Evolutionary conservation across 371 early-diverging fungal genomes (phyloP).

Genomic region (Rhizopus arrhizus): DNA sequence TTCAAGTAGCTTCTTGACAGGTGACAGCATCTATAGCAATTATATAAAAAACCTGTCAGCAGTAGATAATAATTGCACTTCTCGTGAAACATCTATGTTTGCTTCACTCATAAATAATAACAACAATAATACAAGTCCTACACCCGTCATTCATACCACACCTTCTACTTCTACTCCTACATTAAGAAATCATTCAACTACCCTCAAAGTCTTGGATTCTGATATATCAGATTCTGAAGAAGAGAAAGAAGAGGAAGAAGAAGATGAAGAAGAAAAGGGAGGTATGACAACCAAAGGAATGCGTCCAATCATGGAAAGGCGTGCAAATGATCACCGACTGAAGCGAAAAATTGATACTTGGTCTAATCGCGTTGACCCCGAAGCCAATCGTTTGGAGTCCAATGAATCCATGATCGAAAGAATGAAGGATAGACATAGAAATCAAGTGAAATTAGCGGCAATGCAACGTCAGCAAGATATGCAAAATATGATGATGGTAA

Average conservation of each 20-base stretch:
- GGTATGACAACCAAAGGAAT: constrained; percentile 33
- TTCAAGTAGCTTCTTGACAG: constrained; percentile 16
- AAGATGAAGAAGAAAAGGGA: constrained; percentile 19
- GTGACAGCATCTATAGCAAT: constrained; percentile 44
- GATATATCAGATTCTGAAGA: constrained; percentile 41
- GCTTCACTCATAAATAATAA: constrained; percentile 25
- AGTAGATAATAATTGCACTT: constrained; percentile 1
- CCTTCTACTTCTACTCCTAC: constrained; percentile 5
- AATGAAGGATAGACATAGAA: constrained; percentile 49
- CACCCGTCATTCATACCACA: neutral
- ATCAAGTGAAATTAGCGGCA: constrained; percentile 43
- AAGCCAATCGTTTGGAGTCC: constrained; percentile 31
- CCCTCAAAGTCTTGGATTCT: constrained; percentile 43
- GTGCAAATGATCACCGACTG: constrained; percentile 39
- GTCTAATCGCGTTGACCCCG: constrained; percentile 40
- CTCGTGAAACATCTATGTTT: constrained; percentile 37
- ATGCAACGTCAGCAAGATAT: constrained; percentile 41
- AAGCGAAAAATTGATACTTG: constrained; percentile 46
- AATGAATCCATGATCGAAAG: constrained; percentile 43
- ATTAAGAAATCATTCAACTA: constrained; percentile 14
- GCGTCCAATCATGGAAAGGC: constrained; percentile 46
- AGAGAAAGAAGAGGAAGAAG: constrained; percentile 24
- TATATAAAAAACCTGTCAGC: constrained; percentile 24
- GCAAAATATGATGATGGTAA: constrained; percentile 18
- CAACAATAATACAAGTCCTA: neutral